A percentile compares a stretch with the other conserved stretches of the same genome.
Evolutionary conservation across 331 rosid genomes (phyloP).

Genomic region (Saraca asoca): DNA sequence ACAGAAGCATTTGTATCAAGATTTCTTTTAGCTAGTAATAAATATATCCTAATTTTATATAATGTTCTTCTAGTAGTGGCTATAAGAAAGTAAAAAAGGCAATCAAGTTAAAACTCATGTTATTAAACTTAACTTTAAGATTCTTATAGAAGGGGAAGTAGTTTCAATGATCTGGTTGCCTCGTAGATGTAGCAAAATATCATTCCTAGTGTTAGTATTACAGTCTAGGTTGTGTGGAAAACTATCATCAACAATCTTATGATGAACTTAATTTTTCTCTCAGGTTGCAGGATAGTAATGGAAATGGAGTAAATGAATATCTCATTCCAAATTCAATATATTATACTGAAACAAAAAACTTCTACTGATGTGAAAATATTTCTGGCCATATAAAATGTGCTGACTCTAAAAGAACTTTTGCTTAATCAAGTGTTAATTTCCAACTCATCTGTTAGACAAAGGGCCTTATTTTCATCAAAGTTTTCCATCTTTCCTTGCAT

Average conservation of each 20-base stretch:
- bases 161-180: neutral
- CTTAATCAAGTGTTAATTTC: neutral
- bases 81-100: neutral
- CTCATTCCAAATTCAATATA: no score
- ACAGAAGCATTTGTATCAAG: slow-evolving; percentile 32
- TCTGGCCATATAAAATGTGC: neutral
- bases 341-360: no score
- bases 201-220: neutral
- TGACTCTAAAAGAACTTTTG: neutral
- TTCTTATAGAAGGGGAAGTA: neutral
- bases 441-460: slow-evolving; percentile 49
- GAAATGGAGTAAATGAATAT: no score
- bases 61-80: neutral
- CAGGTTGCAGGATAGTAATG: no score
- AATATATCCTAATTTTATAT: neutral
- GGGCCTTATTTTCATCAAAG: slow-evolving; percentile 60
- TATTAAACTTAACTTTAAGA: neutral
- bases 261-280: neutral
- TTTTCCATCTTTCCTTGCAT: slow-evolving; percentile 53
- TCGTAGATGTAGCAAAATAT: slow-evolving; percentile 1
- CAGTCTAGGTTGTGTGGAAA: neutral
- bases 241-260: neutral
- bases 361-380: no score
- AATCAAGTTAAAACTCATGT: neutral
- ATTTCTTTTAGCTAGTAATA: slow-evolving; percentile 34